Percentiles rank a stretch among this genome's conserved stretches.
phyloP scores from a whole-genome alignment of 2,329 filamentous ascomycete species.

The Xylariaceae sp. region DNA sequence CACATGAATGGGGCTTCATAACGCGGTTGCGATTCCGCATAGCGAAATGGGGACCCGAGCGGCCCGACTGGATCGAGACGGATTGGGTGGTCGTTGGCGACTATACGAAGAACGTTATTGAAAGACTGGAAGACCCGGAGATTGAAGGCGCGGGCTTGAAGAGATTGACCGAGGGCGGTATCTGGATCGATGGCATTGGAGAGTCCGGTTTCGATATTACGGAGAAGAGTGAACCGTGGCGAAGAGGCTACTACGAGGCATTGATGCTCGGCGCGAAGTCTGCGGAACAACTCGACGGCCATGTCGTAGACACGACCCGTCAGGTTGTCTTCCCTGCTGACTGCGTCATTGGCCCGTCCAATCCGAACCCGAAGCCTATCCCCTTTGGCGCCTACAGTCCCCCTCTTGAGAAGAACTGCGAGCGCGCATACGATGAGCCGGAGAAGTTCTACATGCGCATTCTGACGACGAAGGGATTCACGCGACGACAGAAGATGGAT shows the following conservation, averaged over 20 bases:
- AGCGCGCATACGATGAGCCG: conserved; percentile 61
- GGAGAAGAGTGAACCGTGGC: conserved; percentile 75
- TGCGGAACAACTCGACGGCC: conserved; percentile 77
- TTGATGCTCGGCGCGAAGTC: conserved; percentile 72
- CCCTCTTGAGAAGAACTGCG: conserved; percentile 71
- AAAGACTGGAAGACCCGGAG: conserved; percentile 62
- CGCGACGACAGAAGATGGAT: conserved; percentile 69
- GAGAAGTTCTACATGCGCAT: conserved; percentile 78
- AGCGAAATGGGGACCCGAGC: conserved; percentile 55
- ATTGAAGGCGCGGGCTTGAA: conserved; percentile 63
- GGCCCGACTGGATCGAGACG: conserved; percentile 47
- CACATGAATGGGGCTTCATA: conserved; percentile 71
- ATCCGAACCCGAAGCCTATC: conserved; percentile 71
- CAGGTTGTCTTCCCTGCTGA: conserved; percentile 64
- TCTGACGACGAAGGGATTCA: conserved; percentile 74
- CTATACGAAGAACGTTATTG: conserved; percentile 54
- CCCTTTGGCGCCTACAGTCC: conserved; percentile 57
- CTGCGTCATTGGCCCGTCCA: conserved; percentile 75
- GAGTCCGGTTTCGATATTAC: conserved; percentile 60
- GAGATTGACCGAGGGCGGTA: conserved; percentile 50
- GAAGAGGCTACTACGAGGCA: conserved; percentile 76
- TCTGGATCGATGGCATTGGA: conserved; percentile 50
- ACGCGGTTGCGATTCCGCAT: conserved; percentile 64
- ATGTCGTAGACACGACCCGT: conserved; percentile 64
- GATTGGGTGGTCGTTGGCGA: conserved; percentile 66